Conservation (phyloP, 1,284 basidiomycete genomes). For the Mycena sp. region DNA sequence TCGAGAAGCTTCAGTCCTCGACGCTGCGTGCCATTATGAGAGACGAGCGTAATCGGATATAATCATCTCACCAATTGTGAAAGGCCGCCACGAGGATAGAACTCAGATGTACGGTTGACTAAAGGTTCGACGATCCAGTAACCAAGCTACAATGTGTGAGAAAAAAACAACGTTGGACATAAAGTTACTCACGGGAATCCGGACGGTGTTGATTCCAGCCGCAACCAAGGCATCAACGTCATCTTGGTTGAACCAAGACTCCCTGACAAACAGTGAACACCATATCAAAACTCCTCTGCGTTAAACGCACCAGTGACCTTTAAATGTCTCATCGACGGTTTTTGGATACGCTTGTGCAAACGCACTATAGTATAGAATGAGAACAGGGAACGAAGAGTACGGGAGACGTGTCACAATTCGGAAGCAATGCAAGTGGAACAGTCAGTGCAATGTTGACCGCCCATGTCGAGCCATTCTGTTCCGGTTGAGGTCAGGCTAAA, state of each 20-base stretch:
- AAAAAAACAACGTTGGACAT: neutral
- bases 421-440: constrained; percentile 65
- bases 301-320: constrained; percentile 65
- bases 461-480: constrained; percentile 72
- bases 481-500: neutral
- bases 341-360: constrained; percentile 67
- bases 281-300: neutral
- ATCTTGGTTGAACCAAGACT: constrained; percentile 74
- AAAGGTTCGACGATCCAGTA: constrained; percentile 83
- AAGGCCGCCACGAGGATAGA: constrained; percentile 76
- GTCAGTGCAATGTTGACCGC: constrained; percentile 61
- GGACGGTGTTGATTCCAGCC: constrained; percentile 76
- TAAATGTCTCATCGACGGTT: constrained; percentile 67
- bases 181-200: constrained; percentile 67
- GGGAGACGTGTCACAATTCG: constrained; percentile 60
- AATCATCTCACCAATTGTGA: constrained; percentile 58
- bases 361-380: constrained; percentile 46
- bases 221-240: constrained; percentile 63
- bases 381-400: neutral
- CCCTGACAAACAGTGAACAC: constrained; percentile 46
- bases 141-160: constrained; percentile 59
- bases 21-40: constrained; percentile 49
- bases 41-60: neutral
- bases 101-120: constrained; percentile 68
- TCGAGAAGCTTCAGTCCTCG: constrained; percentile 67